These are phyloP conservation scores for Hymenoscyphus infarciens DNA, from an alignment of 2,329 filamentous ascomycete species.

Conservation along the genomic window DNA sequence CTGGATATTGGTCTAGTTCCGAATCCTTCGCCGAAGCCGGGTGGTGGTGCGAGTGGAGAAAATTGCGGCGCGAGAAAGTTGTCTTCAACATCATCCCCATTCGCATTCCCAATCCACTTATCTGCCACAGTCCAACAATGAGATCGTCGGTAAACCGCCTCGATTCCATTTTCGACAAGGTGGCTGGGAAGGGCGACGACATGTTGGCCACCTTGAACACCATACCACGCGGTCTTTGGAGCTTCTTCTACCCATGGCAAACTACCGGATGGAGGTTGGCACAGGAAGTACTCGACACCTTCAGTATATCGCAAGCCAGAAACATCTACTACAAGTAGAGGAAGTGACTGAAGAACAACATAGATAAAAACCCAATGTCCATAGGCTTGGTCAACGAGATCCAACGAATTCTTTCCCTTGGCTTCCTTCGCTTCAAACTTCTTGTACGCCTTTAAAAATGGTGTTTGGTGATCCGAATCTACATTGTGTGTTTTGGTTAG, in stretches of 20 bases:
- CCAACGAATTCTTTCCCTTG: constrained; percentile 58
- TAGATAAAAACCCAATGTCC: constrained; percentile 83
- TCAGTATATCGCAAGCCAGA: constrained; percentile 65
- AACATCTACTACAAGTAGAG: constrained; percentile 73
- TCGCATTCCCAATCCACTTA: constrained; percentile 45
- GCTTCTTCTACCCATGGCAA: constrained; percentile 69
- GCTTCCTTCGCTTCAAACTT: constrained; percentile 68
- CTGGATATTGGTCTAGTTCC: constrained; percentile 20
- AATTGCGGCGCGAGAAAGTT: constrained; percentile 4
- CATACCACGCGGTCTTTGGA: constrained; percentile 66
- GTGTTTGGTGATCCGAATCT: constrained; percentile 57
- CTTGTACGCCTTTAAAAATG: constrained; percentile 68
- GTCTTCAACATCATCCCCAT: not conserved
- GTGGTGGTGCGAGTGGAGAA: constrained; percentile 29
- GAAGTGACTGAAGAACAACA: constrained; percentile 70
- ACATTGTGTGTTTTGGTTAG: constrained; percentile 80
- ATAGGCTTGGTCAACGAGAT: constrained; percentile 66
- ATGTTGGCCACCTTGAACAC: constrained; percentile 62
- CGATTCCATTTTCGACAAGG: constrained; percentile 58
- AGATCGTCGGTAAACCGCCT: constrained; percentile 64
- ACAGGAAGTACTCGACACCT: constrained; percentile 78
- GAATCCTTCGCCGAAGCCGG: constrained; percentile 26
- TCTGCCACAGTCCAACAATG: constrained; percentile 66
- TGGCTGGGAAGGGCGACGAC: constrained; percentile 61
- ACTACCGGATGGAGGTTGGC: constrained; percentile 68